Conservation (phyloP, 441 rosid species). For the Daphne laureola region DNA sequence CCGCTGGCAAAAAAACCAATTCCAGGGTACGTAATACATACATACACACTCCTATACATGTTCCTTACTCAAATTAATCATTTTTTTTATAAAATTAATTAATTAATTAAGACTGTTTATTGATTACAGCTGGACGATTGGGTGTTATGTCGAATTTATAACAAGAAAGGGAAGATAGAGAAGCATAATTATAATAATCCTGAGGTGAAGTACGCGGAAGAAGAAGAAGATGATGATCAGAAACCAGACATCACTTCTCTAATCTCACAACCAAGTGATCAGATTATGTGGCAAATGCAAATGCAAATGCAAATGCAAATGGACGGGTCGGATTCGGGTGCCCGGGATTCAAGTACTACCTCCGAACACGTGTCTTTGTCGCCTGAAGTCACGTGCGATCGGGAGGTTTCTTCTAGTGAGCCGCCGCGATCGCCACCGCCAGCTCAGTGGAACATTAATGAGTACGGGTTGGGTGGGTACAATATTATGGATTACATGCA, state of each 20-base stretch:
- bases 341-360: slow-evolving; percentile 56
- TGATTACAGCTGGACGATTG: slow-evolving; percentile 82
- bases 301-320: no score
- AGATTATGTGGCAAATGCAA: slow-evolving; percentile 18
- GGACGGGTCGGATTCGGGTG: slow-evolving; percentile 58
- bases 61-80: no score
- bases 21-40: no score
- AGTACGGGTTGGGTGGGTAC: no score
- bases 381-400: slow-evolving; percentile 40
- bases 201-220: slow-evolving; percentile 20
- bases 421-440: no score
- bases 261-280: background rate
- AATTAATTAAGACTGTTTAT: no score
- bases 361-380: slow-evolving; percentile 78
- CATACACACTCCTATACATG: no score
- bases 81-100: no score
- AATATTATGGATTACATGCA: no score
- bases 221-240: slow-evolving; percentile 30
- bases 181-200: slow-evolving; percentile 26
- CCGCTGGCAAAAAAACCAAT: slow-evolving; percentile 49
- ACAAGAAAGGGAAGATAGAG: slow-evolving; percentile 85
- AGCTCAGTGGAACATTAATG: slow-evolving; percentile 38
- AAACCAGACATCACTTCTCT: slow-evolving; percentile 27
- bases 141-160: slow-evolving; percentile 86
- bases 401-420: slow-evolving; percentile 72